Conservation (phyloP, 2,329 filamentous ascomycete genomes). For the Emericellopsis atlantica region DNA sequence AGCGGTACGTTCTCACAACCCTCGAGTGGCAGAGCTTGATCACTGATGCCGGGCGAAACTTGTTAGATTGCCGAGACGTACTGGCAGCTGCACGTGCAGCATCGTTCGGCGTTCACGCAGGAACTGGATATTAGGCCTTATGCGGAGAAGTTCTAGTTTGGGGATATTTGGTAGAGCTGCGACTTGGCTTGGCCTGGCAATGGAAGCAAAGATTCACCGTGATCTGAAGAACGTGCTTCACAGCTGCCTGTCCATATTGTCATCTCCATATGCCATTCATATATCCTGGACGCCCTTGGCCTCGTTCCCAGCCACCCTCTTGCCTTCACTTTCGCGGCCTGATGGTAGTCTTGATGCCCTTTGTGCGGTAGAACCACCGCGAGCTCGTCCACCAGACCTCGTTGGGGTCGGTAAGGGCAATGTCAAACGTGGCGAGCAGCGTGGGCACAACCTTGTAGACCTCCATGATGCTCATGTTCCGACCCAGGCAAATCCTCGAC, state of each 20-base stretch:
- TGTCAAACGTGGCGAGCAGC: neutral
- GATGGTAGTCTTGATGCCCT: neutral
- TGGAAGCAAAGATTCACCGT: too few species aligned
- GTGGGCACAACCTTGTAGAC: conserved; percentile 25
- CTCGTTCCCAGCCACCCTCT: too few species aligned
- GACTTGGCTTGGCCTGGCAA: too few species aligned
- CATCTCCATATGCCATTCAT: too few species aligned
- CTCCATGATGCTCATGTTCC: conserved; percentile 38
- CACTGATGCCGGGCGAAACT: neutral
- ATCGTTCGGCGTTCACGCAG: conserved; percentile 65
- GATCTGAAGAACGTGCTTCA: too few species aligned
- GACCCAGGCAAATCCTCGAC: conserved; percentile 30
- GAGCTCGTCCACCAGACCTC: neutral
- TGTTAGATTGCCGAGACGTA: conserved; percentile 72
- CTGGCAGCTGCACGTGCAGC: conserved; percentile 75
- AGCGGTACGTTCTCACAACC: conserved; percentile 40
- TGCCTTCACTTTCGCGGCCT: neutral
- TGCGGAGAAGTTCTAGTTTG: conserved; percentile 1
- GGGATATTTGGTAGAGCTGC: too few species aligned
- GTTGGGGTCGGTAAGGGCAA: neutral
- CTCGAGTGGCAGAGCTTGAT: neutral
- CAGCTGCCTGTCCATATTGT: too few species aligned
- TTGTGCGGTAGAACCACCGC: neutral
- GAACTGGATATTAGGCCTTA: conserved; percentile 65
- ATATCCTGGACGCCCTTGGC: too few species aligned